Evolutionary conservation across 768 basidiomycete genomes (phyloP), one percentile per base, ranked within the genome.

Genomic region (Boletus sp.): DNA sequence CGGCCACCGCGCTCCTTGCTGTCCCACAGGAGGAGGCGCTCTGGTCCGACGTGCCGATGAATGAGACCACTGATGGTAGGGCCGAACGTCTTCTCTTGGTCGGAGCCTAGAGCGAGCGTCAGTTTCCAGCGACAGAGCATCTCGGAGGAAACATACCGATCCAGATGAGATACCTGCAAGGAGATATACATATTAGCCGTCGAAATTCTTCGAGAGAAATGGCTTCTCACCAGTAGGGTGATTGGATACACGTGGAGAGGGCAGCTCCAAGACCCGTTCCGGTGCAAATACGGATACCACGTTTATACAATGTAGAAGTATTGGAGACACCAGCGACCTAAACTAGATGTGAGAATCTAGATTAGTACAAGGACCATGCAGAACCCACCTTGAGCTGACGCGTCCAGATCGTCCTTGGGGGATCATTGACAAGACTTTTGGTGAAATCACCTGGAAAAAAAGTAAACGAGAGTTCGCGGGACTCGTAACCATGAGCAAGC

Each of bases 71-170:
- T 83, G 59, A 92, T 89, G 18, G 89, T 91, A 24, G 87, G 85
- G 3, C 90, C 90, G 63, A 92, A 92, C 2, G 89, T 90, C 74
- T 86, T 89, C 71, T 89, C 88, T 71, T 91, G 89, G 66, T 91
- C 88, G 54, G 87, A 89, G 51, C 87, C 87, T 83, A 62, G 52
- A 65, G n/a, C 56, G 7, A 55, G 49, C 37, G 50, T 66, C 8
- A 65, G 57, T 39, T 37, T 42, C 59, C 32, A 54, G 47, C 39
- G 28, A 54, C 7, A 8, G 55, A 17, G n/a, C 40, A 49, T 45
- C 44, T 17, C 18, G 4, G 36, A 17, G 44, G 33, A 47, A 28
- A 62, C 76, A 61, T 68, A 81, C 82, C 83, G 63, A 89, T 89
- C 89, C 89, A 90, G 62, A 90, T 90, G 57, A 90, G 79, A 69